Base-by-base conservation (phyloP, 2,329 filamentous ascomycete species). In the Monilinia fructigena region DNA sequence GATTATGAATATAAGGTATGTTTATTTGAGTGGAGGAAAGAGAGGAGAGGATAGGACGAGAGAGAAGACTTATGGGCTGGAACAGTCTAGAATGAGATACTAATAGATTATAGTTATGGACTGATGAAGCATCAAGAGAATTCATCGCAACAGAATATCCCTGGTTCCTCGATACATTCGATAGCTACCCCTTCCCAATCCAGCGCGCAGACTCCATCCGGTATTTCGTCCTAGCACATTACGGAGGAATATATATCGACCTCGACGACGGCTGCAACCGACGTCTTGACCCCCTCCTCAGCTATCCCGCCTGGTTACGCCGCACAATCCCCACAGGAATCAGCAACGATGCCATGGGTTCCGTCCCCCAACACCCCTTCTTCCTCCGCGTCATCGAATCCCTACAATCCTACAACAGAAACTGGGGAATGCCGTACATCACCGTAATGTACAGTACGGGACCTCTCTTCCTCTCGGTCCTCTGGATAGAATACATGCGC, bases 371-470 rank as follows among this genome's bases (percentile, higher is more conserved):
- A 68, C 91, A 93, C 72, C 89, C 89, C 0, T 91, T 91, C 80
- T 92, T 92, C 80, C 80, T 87, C 61, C 82, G 83, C 59, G 87
- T 89, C 50, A 89, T 92, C 72, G 83, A 89, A 69, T 82, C 83
- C 16, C 80, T 93, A n/a, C 82, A 86, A 66, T 81, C 82, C 65
- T 91, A 91, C 77, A 83, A 90, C 74, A 83, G 85, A 67, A 85
- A 85, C 70, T 93, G 90, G 89, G 68, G 68, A 23, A 71, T 77
- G 60, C 80, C 80, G 0, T 92, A 93, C 76, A 89, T 91, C 73
- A 91, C 89, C 31, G 89, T 93, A 72, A 93, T 93, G 91, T 88
- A 89, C 56, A 87, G 86, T 12, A 91, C 91, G 0, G 90, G 90
- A 0, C 90, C 90, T 0, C 80, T 93, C 40, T 93, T 92, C 79